Evolutionary conservation across 805 yeast genomes (phyloP).

Genomic region (Saturnispora bothae): DNA sequence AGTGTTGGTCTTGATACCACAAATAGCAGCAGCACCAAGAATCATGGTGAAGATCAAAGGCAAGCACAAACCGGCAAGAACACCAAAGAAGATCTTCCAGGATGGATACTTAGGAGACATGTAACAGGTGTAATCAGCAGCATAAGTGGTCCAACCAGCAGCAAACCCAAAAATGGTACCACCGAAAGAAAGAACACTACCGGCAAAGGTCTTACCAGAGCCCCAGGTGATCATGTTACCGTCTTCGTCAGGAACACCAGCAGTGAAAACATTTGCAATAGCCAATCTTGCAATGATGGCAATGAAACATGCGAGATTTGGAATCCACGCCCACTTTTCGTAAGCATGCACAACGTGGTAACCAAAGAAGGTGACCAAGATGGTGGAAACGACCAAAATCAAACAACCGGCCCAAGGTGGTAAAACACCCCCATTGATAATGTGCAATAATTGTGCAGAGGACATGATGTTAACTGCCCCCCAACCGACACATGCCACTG

Average conservation of each 20-base stretch:
- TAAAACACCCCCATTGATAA: slow-evolving; percentile 52
- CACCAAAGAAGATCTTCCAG: slow-evolving; percentile 49
- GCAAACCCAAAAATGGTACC: slow-evolving; percentile 80
- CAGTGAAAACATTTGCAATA: slow-evolving; percentile 51
- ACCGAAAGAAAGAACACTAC: slow-evolving; percentile 69
- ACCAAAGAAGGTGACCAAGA: slow-evolving; percentile 72
- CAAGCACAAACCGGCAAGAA: slow-evolving; percentile 50
- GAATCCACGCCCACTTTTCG: slow-evolving; percentile 85
- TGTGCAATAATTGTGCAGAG: slow-evolving; percentile 72
- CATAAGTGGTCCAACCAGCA: slow-evolving; percentile 89
- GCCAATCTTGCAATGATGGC: slow-evolving; percentile 71
- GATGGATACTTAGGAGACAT: slow-evolving; percentile 59
- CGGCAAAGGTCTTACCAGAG: slow-evolving; percentile 63
- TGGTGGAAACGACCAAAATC: slow-evolving; percentile 56
- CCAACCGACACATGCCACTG: slow-evolving; percentile 90
- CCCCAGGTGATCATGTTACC: slow-evolving; percentile 26
- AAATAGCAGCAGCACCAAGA: slow-evolving; percentile 79
- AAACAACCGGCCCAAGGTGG: slow-evolving; percentile 93
- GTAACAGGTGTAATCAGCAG: slow-evolving; percentile 86
- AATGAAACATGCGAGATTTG: slow-evolving; percentile 61
- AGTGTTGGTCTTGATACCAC: slow-evolving; percentile 43
- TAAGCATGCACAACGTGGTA: slow-evolving; percentile 71
- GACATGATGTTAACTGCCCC: slow-evolving; percentile 87
- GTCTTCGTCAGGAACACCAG: slow-evolving; percentile 30
- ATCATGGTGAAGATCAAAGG: slow-evolving; percentile 67